phyloP scores from a whole-genome alignment of 345 rosid species.

The Acer saccharum region DNA sequence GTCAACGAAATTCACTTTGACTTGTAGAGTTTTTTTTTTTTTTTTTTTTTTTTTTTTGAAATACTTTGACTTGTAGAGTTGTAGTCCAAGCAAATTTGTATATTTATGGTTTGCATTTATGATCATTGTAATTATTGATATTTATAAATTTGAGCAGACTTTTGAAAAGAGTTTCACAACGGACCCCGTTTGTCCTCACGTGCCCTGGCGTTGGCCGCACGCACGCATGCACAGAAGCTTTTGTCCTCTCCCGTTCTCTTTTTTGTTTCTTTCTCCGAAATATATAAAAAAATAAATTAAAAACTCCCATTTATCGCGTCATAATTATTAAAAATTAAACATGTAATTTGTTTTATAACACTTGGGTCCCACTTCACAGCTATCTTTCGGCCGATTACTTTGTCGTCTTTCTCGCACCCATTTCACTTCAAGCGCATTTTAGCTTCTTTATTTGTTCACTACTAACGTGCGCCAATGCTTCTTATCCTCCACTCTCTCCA shows the following conservation, averaged over 20 bases:
- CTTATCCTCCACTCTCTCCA: conserved; percentile 29
- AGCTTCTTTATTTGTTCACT: background rate
- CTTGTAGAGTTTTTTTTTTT: too few relatives aligned
- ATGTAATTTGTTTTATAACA: conserved; percentile 13
- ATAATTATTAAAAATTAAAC: background rate
- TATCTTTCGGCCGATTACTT: conserved; percentile 44
- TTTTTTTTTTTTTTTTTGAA: too few relatives aligned
- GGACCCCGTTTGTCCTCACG: conserved; percentile 45
- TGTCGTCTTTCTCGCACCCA: conserved; percentile 34
- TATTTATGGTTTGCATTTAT: background rate
- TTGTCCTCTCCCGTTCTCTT: conserved; percentile 21
- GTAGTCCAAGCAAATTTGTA: background rate
- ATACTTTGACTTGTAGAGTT: too few relatives aligned
- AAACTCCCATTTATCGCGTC: conserved; percentile 5
- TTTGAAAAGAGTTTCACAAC: conserved; percentile 20
- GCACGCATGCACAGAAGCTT: conserved; percentile 35
- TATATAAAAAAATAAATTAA: background rate
- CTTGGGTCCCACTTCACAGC: conserved; percentile 37
- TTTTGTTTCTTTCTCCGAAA: conserved; percentile 17
- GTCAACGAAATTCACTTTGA: too few relatives aligned
- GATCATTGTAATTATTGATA: background rate
- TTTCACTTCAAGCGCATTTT: conserved; percentile 9
- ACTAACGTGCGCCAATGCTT: conserved; percentile 15
- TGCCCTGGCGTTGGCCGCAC: conserved; percentile 39
- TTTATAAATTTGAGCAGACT: background rate